Percentiles rank a stretch among this genome's conserved stretches.
Conservation (phyloP, 495 filamentous ascomycete genomes). For the Patellaria atrata region DNA sequence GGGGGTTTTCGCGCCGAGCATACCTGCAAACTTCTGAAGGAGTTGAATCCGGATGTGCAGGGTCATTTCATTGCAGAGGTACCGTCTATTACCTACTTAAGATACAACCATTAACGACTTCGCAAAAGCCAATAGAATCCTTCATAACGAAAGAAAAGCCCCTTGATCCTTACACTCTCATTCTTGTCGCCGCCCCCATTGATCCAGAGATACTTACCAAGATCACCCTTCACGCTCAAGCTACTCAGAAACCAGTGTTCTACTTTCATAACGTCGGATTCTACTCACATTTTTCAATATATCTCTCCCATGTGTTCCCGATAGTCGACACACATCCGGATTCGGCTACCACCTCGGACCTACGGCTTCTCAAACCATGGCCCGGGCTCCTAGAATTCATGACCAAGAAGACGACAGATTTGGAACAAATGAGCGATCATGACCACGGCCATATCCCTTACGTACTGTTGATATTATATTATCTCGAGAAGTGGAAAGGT, state of each 20-base stretch:
- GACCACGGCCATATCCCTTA: slow-evolving; percentile 93
- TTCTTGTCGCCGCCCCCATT: slow-evolving; percentile 62
- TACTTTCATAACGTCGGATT: slow-evolving; percentile 80
- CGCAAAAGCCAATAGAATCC: slow-evolving; percentile 28
- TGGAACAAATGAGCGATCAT: slow-evolving; percentile 60
- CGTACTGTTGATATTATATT: slow-evolving; percentile 69
- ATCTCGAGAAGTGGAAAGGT: slow-evolving; percentile 70
- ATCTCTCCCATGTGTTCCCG: slow-evolving; percentile 64
- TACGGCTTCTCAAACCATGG: slow-evolving; percentile 81
- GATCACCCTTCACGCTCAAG: slow-evolving; percentile 42
- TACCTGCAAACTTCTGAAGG: slow-evolving; percentile 57
- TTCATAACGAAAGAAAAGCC: slow-evolving; percentile 27
- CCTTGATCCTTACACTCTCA: slow-evolving; percentile 48
- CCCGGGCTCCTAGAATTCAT: slow-evolving; percentile 58
- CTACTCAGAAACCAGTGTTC: slow-evolving; percentile 58
- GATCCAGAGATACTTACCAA: slow-evolving; percentile 36
- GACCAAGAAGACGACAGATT: slow-evolving; percentile 42
- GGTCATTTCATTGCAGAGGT: slow-evolving; percentile 44
- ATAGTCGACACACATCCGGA: slow-evolving; percentile 96
- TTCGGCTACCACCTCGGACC: slow-evolving; percentile 66
- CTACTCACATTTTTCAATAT: slow-evolving; percentile 67
- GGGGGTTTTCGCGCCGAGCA: slow-evolving; percentile 71
- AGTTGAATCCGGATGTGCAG: slow-evolving; percentile 92
- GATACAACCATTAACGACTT: slow-evolving; percentile 25
- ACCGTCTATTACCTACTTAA: not conserved